A percentile compares a stretch with the other conserved stretches of the same genome.
phyloP scores from a whole-genome alignment of 257 asterid species.

The Mentha longifolia region DNA sequence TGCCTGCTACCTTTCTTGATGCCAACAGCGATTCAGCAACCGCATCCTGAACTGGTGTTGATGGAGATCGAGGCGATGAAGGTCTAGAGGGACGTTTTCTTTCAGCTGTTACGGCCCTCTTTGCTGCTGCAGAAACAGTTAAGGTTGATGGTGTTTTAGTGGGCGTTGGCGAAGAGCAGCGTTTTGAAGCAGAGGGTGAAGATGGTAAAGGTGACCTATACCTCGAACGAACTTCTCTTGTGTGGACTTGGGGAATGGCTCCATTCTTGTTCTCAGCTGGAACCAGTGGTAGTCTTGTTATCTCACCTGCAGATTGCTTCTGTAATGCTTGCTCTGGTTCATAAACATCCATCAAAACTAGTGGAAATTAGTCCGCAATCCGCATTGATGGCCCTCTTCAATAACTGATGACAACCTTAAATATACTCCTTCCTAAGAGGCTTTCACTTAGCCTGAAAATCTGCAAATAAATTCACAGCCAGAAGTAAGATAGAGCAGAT shows the following conservation, averaged over 20 bases:
- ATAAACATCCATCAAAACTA: slow-evolving; percentile 72
- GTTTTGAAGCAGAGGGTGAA: slow-evolving; percentile 53
- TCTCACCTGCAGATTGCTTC: slow-evolving; percentile 53
- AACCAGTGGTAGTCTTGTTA: slow-evolving; percentile 48
- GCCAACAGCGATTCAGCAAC: slow-evolving; percentile 49
- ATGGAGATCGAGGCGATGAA: slow-evolving; percentile 58
- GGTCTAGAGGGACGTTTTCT: slow-evolving; percentile 64
- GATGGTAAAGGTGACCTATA: slow-evolving; percentile 72
- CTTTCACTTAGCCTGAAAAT: slow-evolving; percentile 46
- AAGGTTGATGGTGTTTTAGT: slow-evolving; percentile 47
- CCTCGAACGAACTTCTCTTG: slow-evolving; percentile 79
- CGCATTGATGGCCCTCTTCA: slow-evolving; percentile 56
- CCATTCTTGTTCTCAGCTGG: slow-evolving; percentile 71
- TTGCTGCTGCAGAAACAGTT: slow-evolving; percentile 48
- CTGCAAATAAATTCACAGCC: slow-evolving; percentile 50
- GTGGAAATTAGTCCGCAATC: slow-evolving; percentile 57
- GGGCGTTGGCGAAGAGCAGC: slow-evolving; percentile 61
- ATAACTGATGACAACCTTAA: slow-evolving; percentile 30
- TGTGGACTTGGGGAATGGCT: slow-evolving; percentile 43
- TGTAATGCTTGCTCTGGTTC: slow-evolving; percentile 55
- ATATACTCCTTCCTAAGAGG: slow-evolving; percentile 33
- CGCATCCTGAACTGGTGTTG: slow-evolving; percentile 76
- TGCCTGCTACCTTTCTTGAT: slow-evolving; percentile 55
- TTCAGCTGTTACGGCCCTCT: slow-evolving; percentile 75
- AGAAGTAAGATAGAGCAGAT: slow-evolving; percentile 57